These are phyloP conservation scores for Austroboletus novae-zelandiae DNA, from an alignment of 1,284 basidiomycete species.

Conservation along the genomic window DNA sequence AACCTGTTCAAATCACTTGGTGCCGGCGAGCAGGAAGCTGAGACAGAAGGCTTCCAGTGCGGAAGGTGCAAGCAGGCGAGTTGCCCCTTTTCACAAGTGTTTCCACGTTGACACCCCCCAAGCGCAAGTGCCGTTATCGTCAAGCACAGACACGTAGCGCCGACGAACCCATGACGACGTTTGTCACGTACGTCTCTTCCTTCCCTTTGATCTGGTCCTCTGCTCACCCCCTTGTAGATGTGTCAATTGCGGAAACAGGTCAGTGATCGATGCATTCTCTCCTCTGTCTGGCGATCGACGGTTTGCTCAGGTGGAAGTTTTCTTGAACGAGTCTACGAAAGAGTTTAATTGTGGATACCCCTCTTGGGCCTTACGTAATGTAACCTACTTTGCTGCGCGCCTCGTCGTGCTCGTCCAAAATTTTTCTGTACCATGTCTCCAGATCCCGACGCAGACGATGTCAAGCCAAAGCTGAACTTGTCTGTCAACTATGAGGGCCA, in stretches of 20 bases:
- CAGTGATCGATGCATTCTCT: conserved; percentile 13
- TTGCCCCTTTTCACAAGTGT: neutral
- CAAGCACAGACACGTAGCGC: conserved; percentile 94
- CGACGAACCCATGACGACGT: conserved; percentile 94
- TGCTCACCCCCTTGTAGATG: conserved; percentile 37
- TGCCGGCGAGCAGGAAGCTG: conserved; percentile 87
- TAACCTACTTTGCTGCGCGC: conserved; percentile 7
- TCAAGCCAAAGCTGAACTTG: conserved; percentile 67
- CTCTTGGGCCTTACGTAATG: conserved; percentile 18
- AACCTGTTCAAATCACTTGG: conserved; percentile 93
- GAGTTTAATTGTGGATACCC: conserved; percentile 24
- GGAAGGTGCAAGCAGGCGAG: conserved; percentile 82
- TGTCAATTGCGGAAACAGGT: conserved; percentile 60
- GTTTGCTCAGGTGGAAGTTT: conserved; percentile 58
- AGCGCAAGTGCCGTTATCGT: conserved; percentile 89
- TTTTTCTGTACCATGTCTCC: conserved; percentile 41
- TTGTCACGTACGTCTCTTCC: conserved; percentile 53
- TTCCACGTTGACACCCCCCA: conserved; percentile 8
- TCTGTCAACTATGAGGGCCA: conserved; percentile 50
- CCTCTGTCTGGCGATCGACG: conserved; percentile 4
- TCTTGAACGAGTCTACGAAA: conserved; percentile 39
- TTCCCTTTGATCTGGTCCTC: neutral
- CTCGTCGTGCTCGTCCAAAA: conserved; percentile 3
- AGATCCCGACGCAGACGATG: conserved; percentile 55
- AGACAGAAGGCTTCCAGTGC: conserved; percentile 99